phyloP scores from a whole-genome alignment of 208 protist genomes.

The Crithidia mellificae region DNA sequence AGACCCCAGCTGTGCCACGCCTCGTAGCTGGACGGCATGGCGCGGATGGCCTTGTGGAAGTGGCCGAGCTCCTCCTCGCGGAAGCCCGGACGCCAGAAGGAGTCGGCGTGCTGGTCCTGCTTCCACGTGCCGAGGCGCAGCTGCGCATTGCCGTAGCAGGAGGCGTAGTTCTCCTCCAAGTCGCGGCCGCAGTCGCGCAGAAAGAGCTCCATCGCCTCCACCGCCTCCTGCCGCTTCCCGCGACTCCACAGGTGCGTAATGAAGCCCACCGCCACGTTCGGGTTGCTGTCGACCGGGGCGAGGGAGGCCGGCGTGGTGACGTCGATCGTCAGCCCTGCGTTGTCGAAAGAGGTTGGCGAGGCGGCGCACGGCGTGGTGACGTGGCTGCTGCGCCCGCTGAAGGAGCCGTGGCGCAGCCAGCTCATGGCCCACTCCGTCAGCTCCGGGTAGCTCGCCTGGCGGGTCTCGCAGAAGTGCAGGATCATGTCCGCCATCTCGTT shows the following conservation, averaged over 20 bases:
- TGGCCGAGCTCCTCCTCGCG: conserved; percentile 75
- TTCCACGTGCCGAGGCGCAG: conserved; percentile 86
- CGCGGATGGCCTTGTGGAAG: conserved; percentile 86
- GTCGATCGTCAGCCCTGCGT: conserved; percentile 16
- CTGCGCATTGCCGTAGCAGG: conserved; percentile 77
- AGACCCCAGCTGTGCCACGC: conserved; percentile 98
- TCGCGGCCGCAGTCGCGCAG: conserved; percentile 51
- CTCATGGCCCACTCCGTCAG: conserved; percentile 88
- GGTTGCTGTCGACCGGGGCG: conserved; percentile 34
- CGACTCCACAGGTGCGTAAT: conserved; percentile 85
- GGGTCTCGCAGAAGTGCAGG: conserved; percentile 95
- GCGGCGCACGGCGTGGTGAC: conserved; percentile 9
- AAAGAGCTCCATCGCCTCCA: conserved; percentile 77
- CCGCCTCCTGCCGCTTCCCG: conserved; percentile 72
- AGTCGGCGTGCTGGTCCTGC: conserved; percentile 82
- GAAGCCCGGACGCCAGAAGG: conserved; percentile 77
- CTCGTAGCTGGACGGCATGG: conserved; percentile 78
- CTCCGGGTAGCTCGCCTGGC: conserved; percentile 74
- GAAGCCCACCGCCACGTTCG: conserved; percentile 72
- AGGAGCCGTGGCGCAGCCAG: conserved; percentile 66
- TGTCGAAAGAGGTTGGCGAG: conserved; percentile 11
- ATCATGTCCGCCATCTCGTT: conserved; percentile 95
- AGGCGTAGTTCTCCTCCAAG: conserved; percentile 63
- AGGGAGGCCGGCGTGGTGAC: conserved; percentile 11
- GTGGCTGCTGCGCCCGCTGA: conserved; percentile 37